A percentile compares a stretch with the other conserved stretches of the same genome.
phyloP scores from a whole-genome alignment of 2,329 filamentous ascomycete species.

The Ophiosphaerella narmari region DNA sequence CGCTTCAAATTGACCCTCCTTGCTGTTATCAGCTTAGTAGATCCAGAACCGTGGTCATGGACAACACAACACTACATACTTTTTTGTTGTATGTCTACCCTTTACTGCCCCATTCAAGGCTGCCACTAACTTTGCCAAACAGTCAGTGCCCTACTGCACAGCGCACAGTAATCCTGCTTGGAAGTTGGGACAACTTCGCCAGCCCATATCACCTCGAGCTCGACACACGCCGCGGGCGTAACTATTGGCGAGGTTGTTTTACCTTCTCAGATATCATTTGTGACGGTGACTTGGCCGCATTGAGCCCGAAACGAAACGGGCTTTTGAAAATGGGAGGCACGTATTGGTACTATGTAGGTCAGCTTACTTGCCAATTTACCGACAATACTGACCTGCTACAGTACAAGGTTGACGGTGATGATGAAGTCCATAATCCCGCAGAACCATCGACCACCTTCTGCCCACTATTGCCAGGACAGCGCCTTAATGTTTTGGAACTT shows the following conservation, averaged over 20 bases:
- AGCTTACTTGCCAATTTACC: not conserved
- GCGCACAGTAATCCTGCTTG: constrained; percentile 76
- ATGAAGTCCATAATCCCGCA: constrained; percentile 74
- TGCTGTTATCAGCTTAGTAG: constrained; percentile 34
- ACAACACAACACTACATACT: constrained; percentile 66
- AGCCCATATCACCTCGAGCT: constrained; percentile 79
- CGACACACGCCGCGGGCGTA: constrained; percentile 73
- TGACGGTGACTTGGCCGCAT: constrained; percentile 67
- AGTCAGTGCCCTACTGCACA: constrained; percentile 52
- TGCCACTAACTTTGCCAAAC: constrained; percentile 25
- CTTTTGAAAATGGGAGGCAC: constrained; percentile 90
- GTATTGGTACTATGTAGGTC: constrained; percentile 92
- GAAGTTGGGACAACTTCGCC: constrained; percentile 95
- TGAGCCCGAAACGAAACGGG: constrained; percentile 66
- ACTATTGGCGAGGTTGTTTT: constrained; percentile 87
- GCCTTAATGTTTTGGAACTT: constrained; percentile 81
- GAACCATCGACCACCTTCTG: constrained; percentile 78
- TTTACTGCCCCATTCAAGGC: constrained; percentile 15
- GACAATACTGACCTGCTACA: constrained; percentile 46
- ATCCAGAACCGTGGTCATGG: constrained; percentile 36
- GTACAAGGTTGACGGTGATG: constrained; percentile 84
- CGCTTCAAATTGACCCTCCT: constrained; percentile 31
- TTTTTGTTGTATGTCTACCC: constrained; percentile 54
- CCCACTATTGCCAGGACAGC: constrained; percentile 85
- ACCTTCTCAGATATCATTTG: constrained; percentile 83